A percentile compares a stretch with the other conserved stretches of the same genome.
These are phyloP conservation scores for Harringtonia lauricola DNA, from an alignment of 2,329 filamentous ascomycete species.

Conservation along the genomic window DNA sequence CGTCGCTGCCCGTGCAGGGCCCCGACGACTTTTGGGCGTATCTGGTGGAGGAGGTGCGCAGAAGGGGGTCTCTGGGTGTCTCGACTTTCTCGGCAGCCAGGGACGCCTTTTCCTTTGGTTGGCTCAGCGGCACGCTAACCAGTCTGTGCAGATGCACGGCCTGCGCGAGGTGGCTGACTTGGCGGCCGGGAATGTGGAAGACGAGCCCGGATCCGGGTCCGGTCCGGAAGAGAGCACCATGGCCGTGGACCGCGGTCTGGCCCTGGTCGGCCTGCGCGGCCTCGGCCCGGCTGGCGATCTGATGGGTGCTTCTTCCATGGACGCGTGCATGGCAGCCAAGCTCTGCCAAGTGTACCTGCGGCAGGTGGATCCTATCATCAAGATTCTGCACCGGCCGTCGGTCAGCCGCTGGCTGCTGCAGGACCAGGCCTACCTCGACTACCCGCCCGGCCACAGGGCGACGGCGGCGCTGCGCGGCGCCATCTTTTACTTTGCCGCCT, in stretches of 20 bases:
- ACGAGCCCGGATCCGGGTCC: not conserved
- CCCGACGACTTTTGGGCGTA: conserved; percentile 4
- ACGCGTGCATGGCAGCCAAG: not conserved
- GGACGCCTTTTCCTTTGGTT: too few species aligned
- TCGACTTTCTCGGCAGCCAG: too few species aligned
- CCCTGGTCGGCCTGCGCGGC: not conserved
- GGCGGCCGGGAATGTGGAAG: not conserved
- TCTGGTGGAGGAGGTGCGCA: conserved; percentile 1
- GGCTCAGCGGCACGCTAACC: too few species aligned
- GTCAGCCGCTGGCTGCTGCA: conserved; percentile 13
- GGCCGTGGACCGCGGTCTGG: not conserved
- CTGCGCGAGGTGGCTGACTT: conserved; percentile 1
- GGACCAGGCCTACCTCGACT: conserved; percentile 14
- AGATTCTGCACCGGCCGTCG: conserved; percentile 14
- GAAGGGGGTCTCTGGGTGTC: too few species aligned
- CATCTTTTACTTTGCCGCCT: not conserved
- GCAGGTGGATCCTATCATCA: conserved; percentile 16
- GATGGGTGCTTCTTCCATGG: not conserved
- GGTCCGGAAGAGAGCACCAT: not conserved
- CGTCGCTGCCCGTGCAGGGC: not conserved
- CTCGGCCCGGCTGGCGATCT: too few species aligned
- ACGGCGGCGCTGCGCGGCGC: not conserved
- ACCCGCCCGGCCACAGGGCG: conserved; percentile 11
- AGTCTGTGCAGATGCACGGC: not conserved
- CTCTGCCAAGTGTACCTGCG: conserved; percentile 13